phyloP scores from a whole-genome alignment of 768 basidiomycete genomes.

The Trichaptum fuscoviolaceum region DNA sequence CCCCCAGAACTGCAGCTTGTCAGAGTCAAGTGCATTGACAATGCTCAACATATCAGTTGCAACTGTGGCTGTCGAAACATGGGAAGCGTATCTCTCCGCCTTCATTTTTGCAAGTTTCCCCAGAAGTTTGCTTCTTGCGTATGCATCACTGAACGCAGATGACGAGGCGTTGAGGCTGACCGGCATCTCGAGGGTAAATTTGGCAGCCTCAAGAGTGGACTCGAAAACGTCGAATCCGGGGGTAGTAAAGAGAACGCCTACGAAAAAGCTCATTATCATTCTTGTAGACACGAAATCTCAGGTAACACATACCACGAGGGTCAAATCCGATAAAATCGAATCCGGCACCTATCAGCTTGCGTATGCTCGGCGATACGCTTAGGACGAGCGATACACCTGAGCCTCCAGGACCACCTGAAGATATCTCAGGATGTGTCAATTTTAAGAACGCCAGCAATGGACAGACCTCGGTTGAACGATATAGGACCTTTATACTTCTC shows the following conservation, averaged over 20 bases:
- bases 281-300: not conserved
- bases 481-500: conserved; percentile 17
- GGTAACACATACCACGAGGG: conserved; percentile 18
- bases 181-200: too few relatives aligned
- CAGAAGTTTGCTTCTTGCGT: conserved; percentile 2
- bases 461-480: conserved; percentile 15
- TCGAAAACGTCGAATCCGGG: conserved; percentile 14
- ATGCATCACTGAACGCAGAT: conserved; percentile 2
- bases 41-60: conserved; percentile 35
- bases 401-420: conserved; percentile 15
- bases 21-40: conserved; percentile 24
- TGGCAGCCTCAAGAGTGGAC: conserved; percentile 12
- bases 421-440: not conserved
- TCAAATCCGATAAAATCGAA: conserved; percentile 20
- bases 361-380: not conserved
- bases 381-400: conserved; percentile 14
- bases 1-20: conserved; percentile 32
- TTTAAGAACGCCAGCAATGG: not conserved
- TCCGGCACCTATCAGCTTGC: conserved; percentile 16
- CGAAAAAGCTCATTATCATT: not conserved
- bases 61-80: conserved; percentile 33
- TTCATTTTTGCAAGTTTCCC: conserved; percentile 10
- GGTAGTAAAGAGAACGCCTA: conserved; percentile 14
- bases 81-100: conserved; percentile 22
- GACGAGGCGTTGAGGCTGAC: conserved; percentile 10